Base-by-base conservation (phyloP, 225 moss, liverwort and hornwort genomes). In the Polytrichum commune region DNA sequence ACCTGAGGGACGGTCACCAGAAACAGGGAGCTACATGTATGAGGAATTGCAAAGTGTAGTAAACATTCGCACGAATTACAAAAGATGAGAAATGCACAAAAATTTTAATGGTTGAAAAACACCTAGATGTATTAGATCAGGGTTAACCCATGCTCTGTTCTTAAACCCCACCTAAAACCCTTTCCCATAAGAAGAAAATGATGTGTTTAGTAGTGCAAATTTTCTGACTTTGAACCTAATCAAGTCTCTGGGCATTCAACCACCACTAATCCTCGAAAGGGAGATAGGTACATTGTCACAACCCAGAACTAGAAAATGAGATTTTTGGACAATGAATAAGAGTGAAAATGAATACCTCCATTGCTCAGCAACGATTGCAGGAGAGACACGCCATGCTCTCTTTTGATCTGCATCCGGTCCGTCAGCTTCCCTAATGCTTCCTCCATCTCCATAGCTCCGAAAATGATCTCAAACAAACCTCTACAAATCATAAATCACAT, bases 371-470 rank as follows among this genome's bases (percentile, higher is more conserved):
- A 27, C 23, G 84, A 73, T 73, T 89, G 89, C 82, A 91, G 75
- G 64, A 82, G 86, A 25, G 84, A 73, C 60, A 85, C 89, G 24
- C 91, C 91, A 60, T 78, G 84, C 69, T 89, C 91, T 69, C 91
- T 55, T 78, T 86, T 86, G 76, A 91, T 80, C 80, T 82, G 91
- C 82, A 84, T 91, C 68, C 86, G 80, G 65, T 91, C 89, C 64
- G 82, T 86, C 23, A 91, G 77, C 81, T 91, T 91, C 77, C 75
- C 77, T 28, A 89, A n/a, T 23, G 84, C 84, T 56, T 89, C 89
- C 75, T 89, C 89, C 72, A 88, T 8, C 70, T 90, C 90, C 84
- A 89, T 89, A 27, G 54, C 72, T 74, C 69, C 74, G 61, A 57
- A 27, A 46, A 16, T 46, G 46, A 16, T 4, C 38, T 38, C 38